Evolutionary conservation across 495 filamentous ascomycete genomes (phyloP), one percentile per base, ranked within the genome.

Genomic region (Evernia prunastri): DNA sequence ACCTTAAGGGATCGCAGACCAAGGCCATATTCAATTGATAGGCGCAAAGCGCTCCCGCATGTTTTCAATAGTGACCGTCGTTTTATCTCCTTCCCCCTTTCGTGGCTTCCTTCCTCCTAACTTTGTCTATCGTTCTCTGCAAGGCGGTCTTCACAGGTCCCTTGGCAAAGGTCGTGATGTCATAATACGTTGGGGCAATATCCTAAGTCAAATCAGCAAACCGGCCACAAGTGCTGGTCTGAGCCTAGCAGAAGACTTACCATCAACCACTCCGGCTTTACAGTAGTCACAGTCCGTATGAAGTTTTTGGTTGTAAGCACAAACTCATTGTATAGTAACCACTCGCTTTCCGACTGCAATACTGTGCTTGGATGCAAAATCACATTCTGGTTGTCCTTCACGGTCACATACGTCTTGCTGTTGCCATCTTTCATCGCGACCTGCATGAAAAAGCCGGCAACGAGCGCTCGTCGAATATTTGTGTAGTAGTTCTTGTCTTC

Each of bases 371-470:
- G 94, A 76, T 99, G 94, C 47, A 99, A 80, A 63, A 97, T 82
- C 53, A 99, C 94, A 59, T 82, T 88, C 79, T 91, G 83, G 68
- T 97, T 87, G 69, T 97, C 95, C 76, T 97, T 97, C 67, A 99
- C 87, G 11, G 94, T 99, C 60, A 86, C 83, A 77, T 99, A 99
- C 64, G 76, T 74, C 82, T 96, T 96, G 67, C 85, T 85, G 53
- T 75, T 81, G 42, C 78, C 76, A 63, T 96, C 89, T 68, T 86
- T 89, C 84, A 92, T 97, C 47, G 94, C 94, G n/a, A 97, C 89
- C 72, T 99, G 95, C 94, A 99, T 99, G 81, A 99, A 99, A 80
- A 97, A 99, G 27, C 94, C 94, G 3, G 91, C 84, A 18, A 96
- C 88, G n/a, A 99, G 81, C 13, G 94, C 94, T 20, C 90, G 87